Evolutionary conservation across 129 eudicot genomes (phyloP).

Genomic region (Chrysanthemum seticuspe): DNA sequence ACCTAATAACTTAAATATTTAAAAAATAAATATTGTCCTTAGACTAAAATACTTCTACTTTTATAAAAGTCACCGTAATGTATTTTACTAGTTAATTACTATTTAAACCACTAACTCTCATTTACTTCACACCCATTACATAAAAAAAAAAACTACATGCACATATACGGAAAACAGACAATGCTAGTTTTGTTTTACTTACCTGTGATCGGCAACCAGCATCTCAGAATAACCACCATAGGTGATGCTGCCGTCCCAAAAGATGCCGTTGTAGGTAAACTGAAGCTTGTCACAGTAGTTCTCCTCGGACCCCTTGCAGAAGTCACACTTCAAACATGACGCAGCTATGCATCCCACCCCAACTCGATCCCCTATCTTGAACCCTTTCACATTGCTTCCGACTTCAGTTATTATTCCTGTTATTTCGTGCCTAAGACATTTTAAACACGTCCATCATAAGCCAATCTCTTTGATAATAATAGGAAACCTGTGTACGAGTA

Average conservation of each 20-base stretch:
- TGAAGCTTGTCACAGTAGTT: constrained; percentile 76
- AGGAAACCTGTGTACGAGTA: too few species aligned
- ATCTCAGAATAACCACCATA: constrained; percentile 90
- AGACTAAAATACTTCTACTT: too few species aligned
- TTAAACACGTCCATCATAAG: background rate
- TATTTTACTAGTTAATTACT: too few species aligned
- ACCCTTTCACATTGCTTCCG: constrained; percentile 72
- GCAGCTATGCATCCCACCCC: constrained; percentile 91
- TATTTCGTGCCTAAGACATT: constrained; percentile 73
- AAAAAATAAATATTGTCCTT: too few species aligned
- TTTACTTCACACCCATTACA: background rate
- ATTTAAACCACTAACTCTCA: too few species aligned
- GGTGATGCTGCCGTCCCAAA: constrained; percentile 96
- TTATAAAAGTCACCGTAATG: too few species aligned
- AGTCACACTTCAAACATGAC: constrained; percentile 74
- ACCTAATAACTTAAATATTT: too few species aligned
- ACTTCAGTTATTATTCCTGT: constrained; percentile 76
- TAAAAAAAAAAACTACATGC: background rate
- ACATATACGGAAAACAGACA: background rate
- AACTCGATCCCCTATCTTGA: constrained; percentile 77
- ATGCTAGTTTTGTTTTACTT: background rate
- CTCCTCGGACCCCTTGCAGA: constrained; percentile 50
- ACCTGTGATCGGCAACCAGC: constrained; percentile 84
- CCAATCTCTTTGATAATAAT: too few species aligned
- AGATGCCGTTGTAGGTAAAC: constrained; percentile 68